Conservation (phyloP, 1,139 yeast species). For the Zygosaccharomyces sapae region DNA sequence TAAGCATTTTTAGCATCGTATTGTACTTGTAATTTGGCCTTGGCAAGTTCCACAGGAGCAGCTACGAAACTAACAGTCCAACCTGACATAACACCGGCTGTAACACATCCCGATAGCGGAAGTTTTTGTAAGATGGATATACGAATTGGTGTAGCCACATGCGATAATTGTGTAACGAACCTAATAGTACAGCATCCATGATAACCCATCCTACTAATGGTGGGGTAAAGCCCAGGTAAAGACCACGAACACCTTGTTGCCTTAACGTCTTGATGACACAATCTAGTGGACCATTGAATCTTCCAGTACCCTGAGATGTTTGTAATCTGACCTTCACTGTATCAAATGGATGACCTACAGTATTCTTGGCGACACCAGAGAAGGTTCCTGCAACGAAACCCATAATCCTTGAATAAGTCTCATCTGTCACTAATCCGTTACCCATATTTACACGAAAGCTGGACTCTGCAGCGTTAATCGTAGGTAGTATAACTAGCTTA, state of each 20-base stretch:
- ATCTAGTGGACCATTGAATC: slow-evolving; percentile 78
- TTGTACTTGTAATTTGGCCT: slow-evolving; percentile 85
- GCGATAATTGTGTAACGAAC: slow-evolving; percentile 75
- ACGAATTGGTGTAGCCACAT: slow-evolving; percentile 59
- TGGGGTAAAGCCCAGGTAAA: slow-evolving; percentile 87
- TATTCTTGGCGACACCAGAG: slow-evolving; percentile 79
- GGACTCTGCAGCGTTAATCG: not conserved
- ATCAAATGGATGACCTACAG: slow-evolving; percentile 92
- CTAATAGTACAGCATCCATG: slow-evolving; percentile 88
- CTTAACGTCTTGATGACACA: slow-evolving; percentile 67
- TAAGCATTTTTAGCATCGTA: slow-evolving; percentile 67
- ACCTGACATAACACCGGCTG: slow-evolving; percentile 80
- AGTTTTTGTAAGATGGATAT: slow-evolving; percentile 55
- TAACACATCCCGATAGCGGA: slow-evolving; percentile 68
- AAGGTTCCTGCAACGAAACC: slow-evolving; percentile 88
- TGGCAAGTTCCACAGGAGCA: slow-evolving; percentile 86
- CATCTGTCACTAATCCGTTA: slow-evolving; percentile 14
- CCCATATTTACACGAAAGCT: not conserved
- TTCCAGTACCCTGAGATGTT: slow-evolving; percentile 58
- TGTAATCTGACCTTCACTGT: slow-evolving; percentile 85
- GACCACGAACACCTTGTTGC: slow-evolving; percentile 71
- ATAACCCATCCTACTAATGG: slow-evolving; percentile 90
- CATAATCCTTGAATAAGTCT: slow-evolving; percentile 35
- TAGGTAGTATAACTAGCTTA: not conserved
- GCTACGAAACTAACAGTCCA: slow-evolving; percentile 91